A percentile compares a stretch with the other conserved stretches of the same genome.
These are phyloP conservation scores for Vigna mungo DNA, from an alignment of 306 rosid genomes.

Conservation along the genomic window DNA sequence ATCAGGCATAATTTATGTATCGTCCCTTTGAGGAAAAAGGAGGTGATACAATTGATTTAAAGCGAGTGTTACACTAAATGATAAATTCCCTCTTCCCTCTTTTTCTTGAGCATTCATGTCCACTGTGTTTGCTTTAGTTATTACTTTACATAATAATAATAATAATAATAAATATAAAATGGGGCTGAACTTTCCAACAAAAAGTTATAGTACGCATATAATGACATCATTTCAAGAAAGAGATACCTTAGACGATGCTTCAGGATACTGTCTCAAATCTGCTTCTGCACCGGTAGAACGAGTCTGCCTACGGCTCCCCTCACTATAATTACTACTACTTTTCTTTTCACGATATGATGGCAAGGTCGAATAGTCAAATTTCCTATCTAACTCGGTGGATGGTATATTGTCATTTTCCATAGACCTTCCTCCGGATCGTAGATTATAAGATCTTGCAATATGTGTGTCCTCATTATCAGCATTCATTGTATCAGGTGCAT, in stretches of 20 bases:
- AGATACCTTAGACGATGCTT: constrained; percentile 48
- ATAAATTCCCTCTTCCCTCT: background rate
- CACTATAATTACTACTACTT: constrained; percentile 31
- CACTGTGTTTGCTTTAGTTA: constrained; percentile 1
- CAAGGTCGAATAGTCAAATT: constrained; percentile 30
- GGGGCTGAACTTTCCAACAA: constrained; percentile 11
- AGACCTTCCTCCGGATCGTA: constrained; percentile 38
- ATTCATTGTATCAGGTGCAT: constrained; percentile 8
- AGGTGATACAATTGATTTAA: constrained; percentile 10
- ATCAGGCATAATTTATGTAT: constrained; percentile 25
- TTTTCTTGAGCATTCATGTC: background rate
- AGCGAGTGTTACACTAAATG: constrained; percentile 11
- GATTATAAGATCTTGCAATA: constrained; percentile 43
- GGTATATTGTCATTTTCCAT: constrained; percentile 41
- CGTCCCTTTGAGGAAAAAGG: constrained; percentile 3
- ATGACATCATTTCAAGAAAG: constrained; percentile 21
- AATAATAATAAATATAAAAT: constrained; percentile 30
- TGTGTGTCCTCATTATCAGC: constrained; percentile 40
- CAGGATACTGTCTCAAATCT: constrained; percentile 43
- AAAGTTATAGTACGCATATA: background rate
- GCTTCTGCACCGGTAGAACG: constrained; percentile 35
- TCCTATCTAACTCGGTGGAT: constrained; percentile 37
- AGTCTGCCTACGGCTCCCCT: constrained; percentile 49
- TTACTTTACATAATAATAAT: background rate
- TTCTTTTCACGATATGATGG: constrained; percentile 46